Base-by-base conservation (phyloP, 2,329 filamentous ascomycete genomes). In the Colletotrichum paranaense region DNA sequence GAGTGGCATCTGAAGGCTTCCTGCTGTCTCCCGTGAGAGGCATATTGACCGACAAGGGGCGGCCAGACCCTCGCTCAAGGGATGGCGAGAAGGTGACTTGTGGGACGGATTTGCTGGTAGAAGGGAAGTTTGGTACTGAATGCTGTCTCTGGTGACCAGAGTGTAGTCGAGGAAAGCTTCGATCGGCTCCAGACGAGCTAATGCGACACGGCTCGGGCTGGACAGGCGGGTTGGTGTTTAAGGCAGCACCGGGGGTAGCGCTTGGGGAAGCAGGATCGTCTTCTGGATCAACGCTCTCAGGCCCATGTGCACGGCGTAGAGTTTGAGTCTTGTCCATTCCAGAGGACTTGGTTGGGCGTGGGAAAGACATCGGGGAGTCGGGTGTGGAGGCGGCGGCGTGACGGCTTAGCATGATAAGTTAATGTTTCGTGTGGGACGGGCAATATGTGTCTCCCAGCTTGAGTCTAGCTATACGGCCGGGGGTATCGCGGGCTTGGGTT, bases 21-120 rank as follows among this genome's bases (percentile, higher is more conserved):
- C 80, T 83, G 62, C 79, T 79, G 73, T 86, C 85, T 67, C 85
- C 85, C 62, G 85, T 86, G 60, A 83, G 78, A 24, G 83, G 79
- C 84, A 86, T 86, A 57, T 81, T 82, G 57, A 80, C 78, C 22
- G 75, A 78, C 32, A 75, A 67, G 16, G 75, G 77, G 22, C 75
- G 67, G 32, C 55, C 74, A 22, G 75, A 75, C 75, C 76, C 79
- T 71, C 78, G 75, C 30, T 76, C 78, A 38, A 78, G 79, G 19
- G 78, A 79, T 49, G 79, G 60, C 22, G 73, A 75, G 63, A 70
- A 55, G 19, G 62, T 67, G 22, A 66, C 69, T 53, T 66, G 73
- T 32, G 57, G 68, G 53, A 72, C 46, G 16, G 53, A 30, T 57
- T 49, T 76, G 74, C 76, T 79, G 77, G 67, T 76, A 67, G 42